Conservation (phyloP, 1,284 basidiomycete genomes). For the Heterobasidion parviporum region DNA sequence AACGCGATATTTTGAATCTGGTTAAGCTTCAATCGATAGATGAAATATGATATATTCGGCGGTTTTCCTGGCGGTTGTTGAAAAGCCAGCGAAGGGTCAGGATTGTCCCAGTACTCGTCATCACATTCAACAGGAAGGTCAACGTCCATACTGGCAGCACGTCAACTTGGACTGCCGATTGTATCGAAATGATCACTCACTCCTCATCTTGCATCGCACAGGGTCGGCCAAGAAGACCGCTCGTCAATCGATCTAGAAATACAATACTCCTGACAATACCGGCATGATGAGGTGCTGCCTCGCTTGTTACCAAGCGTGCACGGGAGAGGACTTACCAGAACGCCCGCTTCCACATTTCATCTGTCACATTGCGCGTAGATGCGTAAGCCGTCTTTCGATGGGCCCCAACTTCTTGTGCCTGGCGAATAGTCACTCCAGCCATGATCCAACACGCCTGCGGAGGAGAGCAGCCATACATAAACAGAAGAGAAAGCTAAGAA, state of each 20-base stretch:
- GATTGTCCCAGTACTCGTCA: slow-evolving; percentile 54
- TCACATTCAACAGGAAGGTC: slow-evolving; percentile 53
- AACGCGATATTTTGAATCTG: slow-evolving; percentile 49
- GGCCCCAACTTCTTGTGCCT: slow-evolving; percentile 64
- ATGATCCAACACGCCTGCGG: slow-evolving; percentile 70
- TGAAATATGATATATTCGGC: slow-evolving; percentile 40
- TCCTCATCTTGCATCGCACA: slow-evolving; percentile 83
- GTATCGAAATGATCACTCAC: slow-evolving; percentile 28
- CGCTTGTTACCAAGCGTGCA: background rate
- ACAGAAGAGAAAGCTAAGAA: slow-evolving; percentile 16
- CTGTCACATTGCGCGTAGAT: slow-evolving; percentile 34
- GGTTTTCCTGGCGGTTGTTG: slow-evolving; percentile 39
- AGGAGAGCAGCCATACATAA: slow-evolving; percentile 51
- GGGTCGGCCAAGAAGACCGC: slow-evolving; percentile 68
- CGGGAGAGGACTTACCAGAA: slow-evolving; percentile 50
- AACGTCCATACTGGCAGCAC: slow-evolving; percentile 40
- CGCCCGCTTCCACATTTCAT: slow-evolving; percentile 70
- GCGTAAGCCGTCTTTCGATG: slow-evolving; percentile 42
- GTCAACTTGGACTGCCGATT: background rate
- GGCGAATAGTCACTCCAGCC: slow-evolving; percentile 60
- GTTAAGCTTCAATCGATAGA: slow-evolving; percentile 44
- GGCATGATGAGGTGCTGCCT: background rate
- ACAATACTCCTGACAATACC: slow-evolving; percentile 44
- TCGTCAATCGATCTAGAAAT: slow-evolving; percentile 53
- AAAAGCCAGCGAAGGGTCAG: slow-evolving; percentile 31